Conservation (phyloP, 2,329 filamentous ascomycete species). For the Rhytidhysteron rufulum region DNA sequence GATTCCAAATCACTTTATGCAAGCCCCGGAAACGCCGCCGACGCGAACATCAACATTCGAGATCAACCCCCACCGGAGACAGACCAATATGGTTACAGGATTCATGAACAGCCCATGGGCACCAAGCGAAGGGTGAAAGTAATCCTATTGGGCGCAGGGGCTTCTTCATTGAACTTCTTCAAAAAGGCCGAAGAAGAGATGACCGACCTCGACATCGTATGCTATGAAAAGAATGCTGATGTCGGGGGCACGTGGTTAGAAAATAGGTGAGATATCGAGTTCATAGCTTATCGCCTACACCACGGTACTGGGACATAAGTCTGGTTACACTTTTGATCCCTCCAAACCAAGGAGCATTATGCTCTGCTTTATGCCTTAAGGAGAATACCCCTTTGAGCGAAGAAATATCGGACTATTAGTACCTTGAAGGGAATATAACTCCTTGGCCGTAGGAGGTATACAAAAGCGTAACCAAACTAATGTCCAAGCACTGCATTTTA, state of each 20-base stretch:
- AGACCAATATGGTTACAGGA: conserved; percentile 40
- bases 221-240: conserved; percentile 40
- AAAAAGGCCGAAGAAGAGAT: conserved; percentile 43
- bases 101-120: conserved; percentile 42
- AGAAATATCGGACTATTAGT: too few species aligned
- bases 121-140: conserved; percentile 38
- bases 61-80: conserved; percentile 30
- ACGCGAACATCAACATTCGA: conserved; percentile 21
- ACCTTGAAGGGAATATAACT: too few species aligned
- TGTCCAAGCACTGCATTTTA: conserved; percentile 14
- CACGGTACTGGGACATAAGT: conserved; percentile 43
- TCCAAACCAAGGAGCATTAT: too few species aligned
- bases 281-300: conserved; percentile 88
- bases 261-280: conserved; percentile 41
- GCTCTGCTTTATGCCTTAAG: too few species aligned
- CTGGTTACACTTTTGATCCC: conserved; percentile 34
- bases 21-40: conserved; percentile 16
- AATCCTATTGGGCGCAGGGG: conserved; percentile 42
- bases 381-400: too few species aligned
- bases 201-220: conserved; percentile 36
- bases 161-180: conserved; percentile 40
- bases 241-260: conserved; percentile 42
- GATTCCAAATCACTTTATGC: conserved; percentile 1
- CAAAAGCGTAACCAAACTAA: conserved; percentile 22
- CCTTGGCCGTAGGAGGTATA: too few species aligned